Evolutionary conservation across 2,329 filamentous ascomycete genomes (phyloP).

Genomic region (Colletotrichum endophyticum): DNA sequence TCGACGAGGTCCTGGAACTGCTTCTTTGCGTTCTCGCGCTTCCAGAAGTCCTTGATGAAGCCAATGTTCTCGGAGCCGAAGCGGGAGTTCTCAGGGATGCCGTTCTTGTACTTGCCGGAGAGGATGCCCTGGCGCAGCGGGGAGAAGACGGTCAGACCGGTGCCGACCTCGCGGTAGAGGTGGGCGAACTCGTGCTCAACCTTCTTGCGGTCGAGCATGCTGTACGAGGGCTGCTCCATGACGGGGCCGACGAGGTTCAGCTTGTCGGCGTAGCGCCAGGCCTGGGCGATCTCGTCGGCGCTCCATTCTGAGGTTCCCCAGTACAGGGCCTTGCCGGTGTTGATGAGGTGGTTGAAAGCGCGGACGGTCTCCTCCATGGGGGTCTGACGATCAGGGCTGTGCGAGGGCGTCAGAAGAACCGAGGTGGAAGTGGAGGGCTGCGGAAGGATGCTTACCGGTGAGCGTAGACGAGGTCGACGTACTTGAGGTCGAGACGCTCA

Average conservation of each 20-base stretch:
- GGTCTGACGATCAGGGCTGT: constrained; percentile 63
- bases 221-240: constrained; percentile 72
- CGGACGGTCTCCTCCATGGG: constrained; percentile 75
- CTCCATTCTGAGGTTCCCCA: constrained; percentile 75
- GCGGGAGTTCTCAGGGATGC: constrained; percentile 64
- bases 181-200: constrained; percentile 68
- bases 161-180: constrained; percentile 63
- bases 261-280: constrained; percentile 64
- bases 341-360: constrained; percentile 73
- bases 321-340: constrained; percentile 71
- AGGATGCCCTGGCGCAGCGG: constrained; percentile 64
- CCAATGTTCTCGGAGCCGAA: constrained; percentile 60
- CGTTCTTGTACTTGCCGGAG: constrained; percentile 71
- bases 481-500: constrained; percentile 59
- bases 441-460: constrained; percentile 49
- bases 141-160: constrained; percentile 68
- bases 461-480: constrained; percentile 73
- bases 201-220: constrained; percentile 64
- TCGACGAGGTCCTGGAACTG: constrained; percentile 61
- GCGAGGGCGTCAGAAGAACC: not conserved
- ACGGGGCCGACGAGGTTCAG: constrained; percentile 66
- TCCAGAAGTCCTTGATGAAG: constrained; percentile 59
- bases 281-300: constrained; percentile 68
- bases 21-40: constrained; percentile 51
- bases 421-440: too few species aligned